Conservation (phyloP, 768 basidiomycete species). For the Obba rivulosa region DNA sequence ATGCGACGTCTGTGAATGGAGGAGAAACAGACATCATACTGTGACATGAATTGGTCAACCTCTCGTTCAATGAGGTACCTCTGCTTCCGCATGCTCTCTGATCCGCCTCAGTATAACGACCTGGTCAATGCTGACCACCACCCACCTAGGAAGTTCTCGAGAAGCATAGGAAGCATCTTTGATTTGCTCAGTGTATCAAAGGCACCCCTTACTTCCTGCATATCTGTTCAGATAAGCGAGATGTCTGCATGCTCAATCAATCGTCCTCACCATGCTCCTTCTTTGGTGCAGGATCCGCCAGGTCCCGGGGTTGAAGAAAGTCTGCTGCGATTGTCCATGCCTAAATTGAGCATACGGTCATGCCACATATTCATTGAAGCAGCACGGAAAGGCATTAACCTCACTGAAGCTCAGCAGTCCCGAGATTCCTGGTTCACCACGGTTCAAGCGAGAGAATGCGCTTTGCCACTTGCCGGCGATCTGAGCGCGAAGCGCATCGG, state of each 20-base stretch:
- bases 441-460: constrained; percentile 25
- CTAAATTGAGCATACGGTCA: constrained; percentile 26
- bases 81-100: constrained; percentile 60
- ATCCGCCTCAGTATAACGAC: neutral
- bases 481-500: constrained; percentile 13
- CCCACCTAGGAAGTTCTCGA: constrained; percentile 72
- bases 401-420: constrained; percentile 51
- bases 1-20: neutral
- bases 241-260: too few relatives aligned
- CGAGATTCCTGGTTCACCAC: constrained; percentile 23
- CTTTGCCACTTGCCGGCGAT: constrained; percentile 24
- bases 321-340: constrained; percentile 55
- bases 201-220: constrained; percentile 45
- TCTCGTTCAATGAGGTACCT: constrained; percentile 59
- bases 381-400: constrained; percentile 31
- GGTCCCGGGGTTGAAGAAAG: constrained; percentile 51
- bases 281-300: constrained; percentile 32
- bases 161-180: constrained; percentile 54
- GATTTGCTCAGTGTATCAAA: constrained; percentile 55
- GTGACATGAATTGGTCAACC: constrained; percentile 48
- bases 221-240: constrained; percentile 30
- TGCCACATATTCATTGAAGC: too few relatives aligned
- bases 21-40: constrained; percentile 51
- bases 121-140: neutral
- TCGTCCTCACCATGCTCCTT: constrained; percentile 21